phyloP scores from a whole-genome alignment of 2,329 filamentous ascomycete species.

The Aspergillus japonicus region DNA sequence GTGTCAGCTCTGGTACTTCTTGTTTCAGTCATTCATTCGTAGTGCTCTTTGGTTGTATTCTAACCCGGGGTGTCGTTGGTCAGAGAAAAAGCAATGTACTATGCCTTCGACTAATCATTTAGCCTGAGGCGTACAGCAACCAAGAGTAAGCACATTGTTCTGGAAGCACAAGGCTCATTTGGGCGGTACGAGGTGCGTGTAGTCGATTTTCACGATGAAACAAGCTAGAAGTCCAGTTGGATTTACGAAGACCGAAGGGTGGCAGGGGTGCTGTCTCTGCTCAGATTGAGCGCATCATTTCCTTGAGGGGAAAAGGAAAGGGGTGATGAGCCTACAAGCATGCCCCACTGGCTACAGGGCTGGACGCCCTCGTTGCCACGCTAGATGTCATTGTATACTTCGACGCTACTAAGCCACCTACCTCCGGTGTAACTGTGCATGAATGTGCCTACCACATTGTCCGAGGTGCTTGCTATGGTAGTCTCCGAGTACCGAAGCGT shows the following conservation, averaged over 20 bases:
- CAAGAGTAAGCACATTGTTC: background rate
- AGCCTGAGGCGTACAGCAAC: background rate
- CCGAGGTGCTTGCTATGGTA: background rate
- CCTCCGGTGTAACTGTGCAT: background rate
- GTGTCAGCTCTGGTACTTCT: background rate
- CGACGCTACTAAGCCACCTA: background rate
- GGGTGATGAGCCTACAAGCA: background rate
- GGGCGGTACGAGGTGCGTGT: background rate
- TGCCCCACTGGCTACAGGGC: slow-evolving; percentile 6
- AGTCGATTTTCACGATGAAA: slow-evolving; percentile 13
- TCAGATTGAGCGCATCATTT: background rate
- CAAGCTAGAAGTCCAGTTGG: slow-evolving; percentile 7
- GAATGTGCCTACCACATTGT: background rate
- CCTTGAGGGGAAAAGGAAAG: background rate
- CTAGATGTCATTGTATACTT: background rate
- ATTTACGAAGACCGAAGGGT: background rate
- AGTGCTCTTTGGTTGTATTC: background rate
- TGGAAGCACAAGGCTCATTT: slow-evolving; percentile 1
- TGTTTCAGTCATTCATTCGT: background rate
- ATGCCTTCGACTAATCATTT: background rate
- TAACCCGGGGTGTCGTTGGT: background rate
- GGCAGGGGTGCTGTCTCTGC: background rate
- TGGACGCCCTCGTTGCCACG: background rate
- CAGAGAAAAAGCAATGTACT: background rate
- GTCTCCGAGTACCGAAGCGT: background rate